Evolutionary conservation across 768 basidiomycete species (phyloP).

Genomic region (Tricholoma sp.): DNA sequence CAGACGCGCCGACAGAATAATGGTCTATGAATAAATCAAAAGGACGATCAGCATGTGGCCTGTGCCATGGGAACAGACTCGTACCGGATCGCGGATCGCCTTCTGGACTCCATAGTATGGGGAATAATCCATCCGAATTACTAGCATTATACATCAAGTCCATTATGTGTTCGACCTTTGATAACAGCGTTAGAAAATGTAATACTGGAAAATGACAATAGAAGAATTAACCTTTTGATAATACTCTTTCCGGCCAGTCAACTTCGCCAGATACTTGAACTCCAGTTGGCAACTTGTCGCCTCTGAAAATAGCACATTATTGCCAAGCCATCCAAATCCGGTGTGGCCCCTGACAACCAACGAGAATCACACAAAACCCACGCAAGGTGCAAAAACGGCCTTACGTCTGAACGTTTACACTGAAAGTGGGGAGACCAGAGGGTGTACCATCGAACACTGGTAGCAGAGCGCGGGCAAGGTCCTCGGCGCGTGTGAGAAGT

Average conservation of each 20-base stretch:
- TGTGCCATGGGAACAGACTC: conserved; percentile 5
- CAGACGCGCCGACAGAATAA: conserved; percentile 51
- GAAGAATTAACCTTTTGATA: conserved; percentile 26
- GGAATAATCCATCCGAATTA: conserved; percentile 28
- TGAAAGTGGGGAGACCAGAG: conserved; percentile 58
- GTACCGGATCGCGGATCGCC: conserved; percentile 22
- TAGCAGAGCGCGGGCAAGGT: conserved; percentile 58
- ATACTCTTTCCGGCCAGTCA: conserved; percentile 56
- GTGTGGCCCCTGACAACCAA: conserved; percentile 23
- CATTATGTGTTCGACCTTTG: conserved; percentile 34
- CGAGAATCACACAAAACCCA: conserved; percentile 2
- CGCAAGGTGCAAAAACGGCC: background rate
- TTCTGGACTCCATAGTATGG: conserved; percentile 25
- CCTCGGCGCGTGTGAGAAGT: conserved; percentile 66
- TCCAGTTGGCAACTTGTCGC: conserved; percentile 61
- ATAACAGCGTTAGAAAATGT: background rate
- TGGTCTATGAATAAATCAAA: conserved; percentile 25
- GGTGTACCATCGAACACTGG: conserved; percentile 57
- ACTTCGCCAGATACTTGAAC: conserved; percentile 67
- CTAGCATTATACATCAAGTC: conserved; percentile 28
- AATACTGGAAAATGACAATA: background rate
- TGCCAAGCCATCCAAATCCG: conserved; percentile 24
- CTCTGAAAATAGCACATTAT: conserved; percentile 30
- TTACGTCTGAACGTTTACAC: conserved; percentile 52
- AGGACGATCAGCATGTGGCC: too few species aligned